A percentile compares a stretch with the other conserved stretches of the same genome.
phyloP scores from a whole-genome alignment of 1,284 basidiomycete species.

The Termitomyces sp. region DNA sequence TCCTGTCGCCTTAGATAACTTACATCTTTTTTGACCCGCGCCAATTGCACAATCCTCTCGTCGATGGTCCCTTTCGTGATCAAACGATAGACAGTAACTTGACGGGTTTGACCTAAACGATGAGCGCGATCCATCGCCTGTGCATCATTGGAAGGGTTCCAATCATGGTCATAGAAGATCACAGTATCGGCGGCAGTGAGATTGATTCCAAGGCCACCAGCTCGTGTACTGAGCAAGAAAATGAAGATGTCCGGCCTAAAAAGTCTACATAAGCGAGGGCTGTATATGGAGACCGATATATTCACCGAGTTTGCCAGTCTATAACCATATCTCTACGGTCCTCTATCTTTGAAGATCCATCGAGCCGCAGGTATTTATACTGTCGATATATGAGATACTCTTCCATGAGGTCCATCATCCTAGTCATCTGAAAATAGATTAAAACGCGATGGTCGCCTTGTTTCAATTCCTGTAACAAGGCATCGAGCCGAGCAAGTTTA shows the following conservation, averaged over 20 bases:
- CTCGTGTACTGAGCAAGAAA: slow-evolving; percentile 93
- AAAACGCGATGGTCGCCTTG: slow-evolving; percentile 90
- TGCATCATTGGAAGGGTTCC: slow-evolving; percentile 99
- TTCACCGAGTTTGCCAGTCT: slow-evolving; percentile 95
- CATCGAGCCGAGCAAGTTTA: slow-evolving; percentile 90
- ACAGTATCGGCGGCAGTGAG: slow-evolving; percentile 97
- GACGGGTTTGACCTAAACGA: slow-evolving; percentile 96
- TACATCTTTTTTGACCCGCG: slow-evolving; percentile 93
- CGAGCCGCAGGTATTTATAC: slow-evolving; percentile 95
- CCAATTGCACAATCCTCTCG: slow-evolving; percentile 94
- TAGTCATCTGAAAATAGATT: slow-evolving; percentile 99
- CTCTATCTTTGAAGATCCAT: slow-evolving; percentile 93
- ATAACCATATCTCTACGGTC: slow-evolving; percentile 99
- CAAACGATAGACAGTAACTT: slow-evolving; percentile 97
- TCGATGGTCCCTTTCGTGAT: slow-evolving; percentile 98
- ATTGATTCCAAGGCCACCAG: slow-evolving; percentile 98
- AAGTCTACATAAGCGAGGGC: not conserved
- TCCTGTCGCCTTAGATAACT: slow-evolving; percentile 26
- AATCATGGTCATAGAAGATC: slow-evolving; percentile 98
- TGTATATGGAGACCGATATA: slow-evolving; percentile 1
- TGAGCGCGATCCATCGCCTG: slow-evolving; percentile 99
- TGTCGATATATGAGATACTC: slow-evolving; percentile 98
- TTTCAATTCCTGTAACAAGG: slow-evolving; percentile 89
- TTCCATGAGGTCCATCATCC: slow-evolving; percentile 99
- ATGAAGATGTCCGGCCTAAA: slow-evolving; percentile 89